phyloP scores from a whole-genome alignment of 2,329 filamentous ascomycete genomes.

The Pseudogymnoascus sp. region DNA sequence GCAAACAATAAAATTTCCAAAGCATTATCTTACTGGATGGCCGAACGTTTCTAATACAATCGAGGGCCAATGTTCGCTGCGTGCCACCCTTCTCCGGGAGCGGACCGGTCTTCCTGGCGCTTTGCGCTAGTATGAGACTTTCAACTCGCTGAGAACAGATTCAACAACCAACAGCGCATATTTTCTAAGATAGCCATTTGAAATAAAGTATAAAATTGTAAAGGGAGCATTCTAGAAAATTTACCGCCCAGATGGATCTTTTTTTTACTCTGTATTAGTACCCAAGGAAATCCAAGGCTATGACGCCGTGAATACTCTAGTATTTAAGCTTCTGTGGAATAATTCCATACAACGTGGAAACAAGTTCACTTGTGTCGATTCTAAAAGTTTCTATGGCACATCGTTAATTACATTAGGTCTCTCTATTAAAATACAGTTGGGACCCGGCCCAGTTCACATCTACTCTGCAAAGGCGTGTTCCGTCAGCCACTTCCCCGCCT shows the following conservation, averaged over 20 bases:
- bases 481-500: neutral
- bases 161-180: neutral
- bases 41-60: neutral
- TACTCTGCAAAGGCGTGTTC: neutral
- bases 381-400: neutral
- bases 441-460: neutral
- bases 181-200: neutral
- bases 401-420: neutral
- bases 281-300: neutral
- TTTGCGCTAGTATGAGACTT: neutral
- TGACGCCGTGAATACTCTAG: neutral
- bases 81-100: neutral
- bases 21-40: neutral
- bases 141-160: neutral
- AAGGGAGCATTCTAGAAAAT: neutral
- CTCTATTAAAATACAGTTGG: neutral
- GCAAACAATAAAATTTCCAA: neutral
- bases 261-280: neutral
- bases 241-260: neutral
- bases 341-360: neutral
- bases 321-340: neutral
- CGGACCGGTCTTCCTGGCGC: neutral
- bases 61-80: no score
- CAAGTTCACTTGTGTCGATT: neutral
- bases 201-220: neutral